Evolutionary conservation across 352 stramenopile species (phyloP), one percentile per base, ranked within the genome.

Genomic region (Aphanomyces cochlioides): DNA sequence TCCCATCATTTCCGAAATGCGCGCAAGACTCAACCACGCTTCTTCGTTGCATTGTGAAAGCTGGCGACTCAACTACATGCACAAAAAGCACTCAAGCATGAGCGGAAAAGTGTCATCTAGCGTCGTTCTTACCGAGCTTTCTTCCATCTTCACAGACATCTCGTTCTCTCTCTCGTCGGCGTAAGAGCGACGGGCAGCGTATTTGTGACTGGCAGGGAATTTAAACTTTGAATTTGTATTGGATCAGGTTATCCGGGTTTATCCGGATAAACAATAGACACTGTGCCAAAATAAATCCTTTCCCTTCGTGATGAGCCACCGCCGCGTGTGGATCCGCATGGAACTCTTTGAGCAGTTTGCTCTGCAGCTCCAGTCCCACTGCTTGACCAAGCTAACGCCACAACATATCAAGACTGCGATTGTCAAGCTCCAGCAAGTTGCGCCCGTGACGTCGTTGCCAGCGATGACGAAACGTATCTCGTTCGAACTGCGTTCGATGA

Each of bases 1-100:
- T 69, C 85, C 87, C 87, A 95, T 95, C 83, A 95, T 90, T 64
- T 95, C 87, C n/a, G 87, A 84, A 67, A 95, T 93, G 69, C 87
- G 85, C 41, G 85, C 87, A 7, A 95, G 76, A 28, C 82, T 87
- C 36, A 92, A 76, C 87, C 87, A 95, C 21, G 85, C 87, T 63
- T 95, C 87, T 65, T 95, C 85, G 56, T 95, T 95, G 28, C 83
- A 78, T 8, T 79, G 81, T 56, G 85, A 86, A 47, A 94, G 81
- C 71, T 94, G 87, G 19, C 84, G 83, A 19, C 75, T 67, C 38
- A 67, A n/a, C 69, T 74, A 67, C 34, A 12, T 28, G n/a, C 13
- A n/a, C 43, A 54, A 43, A n/a, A 69, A 69, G 45, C n/a, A 10
- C 60, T 28, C 28, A 5, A 50, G 54, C 38, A 15, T 67, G 8